phyloP scores from a whole-genome alignment of 768 basidiomycete genomes.

The Pulveroboletus sp. region DNA sequence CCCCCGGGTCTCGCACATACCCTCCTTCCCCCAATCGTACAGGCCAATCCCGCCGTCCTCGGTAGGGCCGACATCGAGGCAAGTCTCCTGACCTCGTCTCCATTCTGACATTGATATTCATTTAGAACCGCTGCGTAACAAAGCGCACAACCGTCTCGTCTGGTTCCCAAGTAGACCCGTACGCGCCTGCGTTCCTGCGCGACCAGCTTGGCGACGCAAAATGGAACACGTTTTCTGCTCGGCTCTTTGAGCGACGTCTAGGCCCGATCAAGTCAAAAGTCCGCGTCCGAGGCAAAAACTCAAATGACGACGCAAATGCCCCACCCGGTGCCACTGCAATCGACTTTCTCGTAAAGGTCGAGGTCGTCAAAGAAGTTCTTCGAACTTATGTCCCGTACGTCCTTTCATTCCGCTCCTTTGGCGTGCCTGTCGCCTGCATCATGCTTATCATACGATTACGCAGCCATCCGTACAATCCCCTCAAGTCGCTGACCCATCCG shows the following conservation, averaged over 20 bases:
- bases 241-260: slow-evolving; percentile 43
- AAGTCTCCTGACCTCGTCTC: not conserved
- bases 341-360: slow-evolving; percentile 51
- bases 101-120: slow-evolving; percentile 9
- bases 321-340: slow-evolving; percentile 41
- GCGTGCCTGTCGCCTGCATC: slow-evolving; percentile 7
- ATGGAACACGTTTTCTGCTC: slow-evolving; percentile 45
- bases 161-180: slow-evolving; percentile 37
- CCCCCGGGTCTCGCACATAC: slow-evolving; percentile 25
- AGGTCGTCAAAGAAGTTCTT: slow-evolving; percentile 47
- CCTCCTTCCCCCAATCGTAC: slow-evolving; percentile 32
- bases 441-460: slow-evolving; percentile 23
- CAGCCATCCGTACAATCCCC: slow-evolving; percentile 52
- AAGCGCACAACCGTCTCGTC: slow-evolving; percentile 23
- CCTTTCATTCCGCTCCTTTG: not conserved
- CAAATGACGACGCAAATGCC: slow-evolving; percentile 26
- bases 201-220: slow-evolving; percentile 41
- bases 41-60: slow-evolving; percentile 31
- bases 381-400: slow-evolving; percentile 49
- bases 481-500: slow-evolving; percentile 43
- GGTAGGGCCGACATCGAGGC: slow-evolving; percentile 25
- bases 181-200: slow-evolving; percentile 42
- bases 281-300: slow-evolving; percentile 29
- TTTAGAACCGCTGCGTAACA: slow-evolving; percentile 25
- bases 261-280: slow-evolving; percentile 38